A percentile compares a stretch with the other conserved stretches of the same genome.
Evolutionary conservation across 148 eudicot genomes (phyloP).

Genomic region (Salicornia ramosissima): DNA sequence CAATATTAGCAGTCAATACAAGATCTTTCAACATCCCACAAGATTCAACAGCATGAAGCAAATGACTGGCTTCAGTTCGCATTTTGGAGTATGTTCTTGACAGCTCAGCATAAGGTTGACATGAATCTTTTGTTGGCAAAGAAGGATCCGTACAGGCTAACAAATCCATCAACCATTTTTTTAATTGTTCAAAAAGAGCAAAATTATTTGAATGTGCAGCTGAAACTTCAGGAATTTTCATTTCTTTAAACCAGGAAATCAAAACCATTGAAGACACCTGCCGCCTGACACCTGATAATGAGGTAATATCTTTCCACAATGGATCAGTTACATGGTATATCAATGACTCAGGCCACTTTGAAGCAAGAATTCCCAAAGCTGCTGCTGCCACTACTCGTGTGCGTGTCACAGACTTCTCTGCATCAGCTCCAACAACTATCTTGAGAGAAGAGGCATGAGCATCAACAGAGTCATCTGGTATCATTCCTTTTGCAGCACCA

Average conservation of each 20-base stretch:
- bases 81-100: slow-evolving; percentile 90
- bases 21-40: slow-evolving; percentile 47
- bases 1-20: slow-evolving; percentile 35
- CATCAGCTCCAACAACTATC: slow-evolving; percentile 88
- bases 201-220: slow-evolving; percentile 33
- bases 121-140: slow-evolving; percentile 79
- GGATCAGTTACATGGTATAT: slow-evolving; percentile 59
- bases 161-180: slow-evolving; percentile 71
- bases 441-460: slow-evolving; percentile 44
- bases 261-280: slow-evolving; percentile 93
- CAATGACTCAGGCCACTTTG: slow-evolving; percentile 61
- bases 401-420: slow-evolving; percentile 77
- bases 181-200: slow-evolving; percentile 49
- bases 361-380: slow-evolving; percentile 84
- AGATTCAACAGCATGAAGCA: slow-evolving; percentile 52
- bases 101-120: slow-evolving; percentile 81
- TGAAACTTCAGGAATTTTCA: slow-evolving; percentile 32
- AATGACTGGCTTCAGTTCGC: slow-evolving; percentile 83
- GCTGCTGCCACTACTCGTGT: slow-evolving; percentile 82
- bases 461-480: slow-evolving; percentile 51
- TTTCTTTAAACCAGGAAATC: slow-evolving; percentile 91
- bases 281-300: slow-evolving; percentile 90
- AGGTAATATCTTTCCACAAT: slow-evolving; percentile 70
- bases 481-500: slow-evolving; percentile 39
- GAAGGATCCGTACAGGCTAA: slow-evolving; percentile 85